These are phyloP conservation scores for Liriodendron chinense DNA, from an alignment of 164 flowering plant species.

Conservation along the genomic window DNA sequence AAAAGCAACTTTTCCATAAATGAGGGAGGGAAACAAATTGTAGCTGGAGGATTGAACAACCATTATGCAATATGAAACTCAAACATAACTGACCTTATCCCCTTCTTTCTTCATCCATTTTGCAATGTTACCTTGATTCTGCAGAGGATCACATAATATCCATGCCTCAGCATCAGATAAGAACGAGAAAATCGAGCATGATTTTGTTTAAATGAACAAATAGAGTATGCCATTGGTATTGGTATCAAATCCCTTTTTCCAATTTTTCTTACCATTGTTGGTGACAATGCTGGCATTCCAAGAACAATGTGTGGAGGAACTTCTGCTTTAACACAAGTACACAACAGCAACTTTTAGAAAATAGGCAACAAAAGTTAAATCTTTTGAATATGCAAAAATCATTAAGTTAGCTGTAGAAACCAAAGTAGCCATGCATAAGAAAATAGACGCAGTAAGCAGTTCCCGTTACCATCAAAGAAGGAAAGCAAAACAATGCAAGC, in stretches of 20 bases:
- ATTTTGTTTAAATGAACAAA: background rate
- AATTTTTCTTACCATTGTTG: constrained; percentile 72
- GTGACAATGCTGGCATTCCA: constrained; percentile 91
- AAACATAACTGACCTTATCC: constrained; percentile 56
- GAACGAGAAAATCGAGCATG: background rate
- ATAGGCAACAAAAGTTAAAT: background rate
- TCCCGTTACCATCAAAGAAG: too few relatives aligned
- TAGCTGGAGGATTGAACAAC: background rate
- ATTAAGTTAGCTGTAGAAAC: constrained; percentile 1
- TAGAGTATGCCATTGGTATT: background rate
- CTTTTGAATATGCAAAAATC: background rate
- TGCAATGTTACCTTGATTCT: constrained; percentile 93
- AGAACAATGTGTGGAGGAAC: constrained; percentile 52
- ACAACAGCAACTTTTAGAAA: constrained; percentile 2
- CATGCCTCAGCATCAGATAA: constrained; percentile 7
- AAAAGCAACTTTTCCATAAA: background rate
- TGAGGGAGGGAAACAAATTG: background rate
- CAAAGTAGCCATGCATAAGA: background rate
- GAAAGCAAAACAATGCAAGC: too few relatives aligned
- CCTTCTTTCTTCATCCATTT: constrained; percentile 92
- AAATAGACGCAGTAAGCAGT: background rate
- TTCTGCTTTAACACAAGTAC: constrained; percentile 37
- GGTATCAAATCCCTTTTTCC: background rate
- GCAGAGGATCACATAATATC: constrained; percentile 21
- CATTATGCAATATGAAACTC: background rate